A percentile compares a stretch with the other conserved stretches of the same genome.
phyloP scores from a whole-genome alignment of 169 alveolate species.

The Cyclospora cayetanensis region DNA sequence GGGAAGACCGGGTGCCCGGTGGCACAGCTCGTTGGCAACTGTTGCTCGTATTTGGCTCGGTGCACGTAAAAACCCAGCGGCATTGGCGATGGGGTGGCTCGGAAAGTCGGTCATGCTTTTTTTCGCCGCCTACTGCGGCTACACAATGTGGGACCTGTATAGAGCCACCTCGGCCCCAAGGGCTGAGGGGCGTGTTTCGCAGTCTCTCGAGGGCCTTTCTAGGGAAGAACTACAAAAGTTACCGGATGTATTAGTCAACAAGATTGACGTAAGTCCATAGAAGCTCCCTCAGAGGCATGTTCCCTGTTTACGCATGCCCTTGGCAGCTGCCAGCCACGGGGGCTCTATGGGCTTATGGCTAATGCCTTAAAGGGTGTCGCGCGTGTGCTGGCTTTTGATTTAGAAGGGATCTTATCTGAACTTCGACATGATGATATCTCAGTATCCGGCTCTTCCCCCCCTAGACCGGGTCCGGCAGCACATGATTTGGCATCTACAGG shows the following conservation, averaged over 20 bases:
- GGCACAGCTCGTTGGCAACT: no score
- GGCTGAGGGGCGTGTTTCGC: conserved; percentile 1
- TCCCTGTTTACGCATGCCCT: no score
- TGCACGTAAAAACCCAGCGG: neutral
- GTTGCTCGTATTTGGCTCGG: neutral
- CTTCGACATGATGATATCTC: neutral
- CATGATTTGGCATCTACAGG: neutral
- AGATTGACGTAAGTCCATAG: neutral
- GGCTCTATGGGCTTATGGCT: neutral
- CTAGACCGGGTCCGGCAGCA: neutral
- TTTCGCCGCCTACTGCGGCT: neutral
- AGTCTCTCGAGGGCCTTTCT: neutral
- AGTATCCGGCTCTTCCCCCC: neutral
- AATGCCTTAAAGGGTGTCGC: neutral
- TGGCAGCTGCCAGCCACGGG: neutral
- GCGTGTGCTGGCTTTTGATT: neutral
- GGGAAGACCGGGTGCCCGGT: no score
- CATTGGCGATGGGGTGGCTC: neutral
- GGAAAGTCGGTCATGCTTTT: neutral
- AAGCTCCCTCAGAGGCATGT: neutral
- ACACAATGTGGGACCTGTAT: neutral
- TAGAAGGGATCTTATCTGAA: neutral
- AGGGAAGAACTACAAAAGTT: neutral
- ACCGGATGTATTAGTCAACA: neutral
- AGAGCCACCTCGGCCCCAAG: neutral